phyloP scores from a whole-genome alignment of 225 moss, liverwort and hornwort genomes.

The Physcomitrium patens region DNA sequence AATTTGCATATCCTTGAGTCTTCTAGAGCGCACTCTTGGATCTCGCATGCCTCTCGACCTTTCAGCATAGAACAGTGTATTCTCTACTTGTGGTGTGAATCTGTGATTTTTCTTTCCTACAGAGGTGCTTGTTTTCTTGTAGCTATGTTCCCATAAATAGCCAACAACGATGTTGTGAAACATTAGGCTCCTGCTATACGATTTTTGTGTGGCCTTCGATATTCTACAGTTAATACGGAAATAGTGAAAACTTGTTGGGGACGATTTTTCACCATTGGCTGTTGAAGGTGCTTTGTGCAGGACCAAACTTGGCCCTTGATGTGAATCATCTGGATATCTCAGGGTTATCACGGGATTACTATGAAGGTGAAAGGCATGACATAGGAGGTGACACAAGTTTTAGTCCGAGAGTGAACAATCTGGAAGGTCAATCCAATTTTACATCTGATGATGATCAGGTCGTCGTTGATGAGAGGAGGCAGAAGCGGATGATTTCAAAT shows the following conservation, averaged over 20 bases:
- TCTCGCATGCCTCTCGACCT: background rate
- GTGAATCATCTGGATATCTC: conserved; percentile 44
- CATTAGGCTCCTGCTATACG: conserved; percentile 16
- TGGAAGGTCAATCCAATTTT: conserved; percentile 75
- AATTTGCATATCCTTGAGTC: conserved; percentile 1
- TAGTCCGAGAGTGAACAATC: conserved; percentile 52
- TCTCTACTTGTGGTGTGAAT: conserved; percentile 28
- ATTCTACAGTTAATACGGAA: background rate
- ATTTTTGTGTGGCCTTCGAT: conserved; percentile 31
- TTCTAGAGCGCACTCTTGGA: background rate
- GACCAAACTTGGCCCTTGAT: conserved; percentile 45
- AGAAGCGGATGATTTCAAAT: conserved; percentile 97
- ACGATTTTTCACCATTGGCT: conserved; percentile 41
- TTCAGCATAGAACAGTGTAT: conserved; percentile 13
- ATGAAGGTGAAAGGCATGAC: conserved; percentile 43
- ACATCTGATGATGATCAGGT: conserved; percentile 90
- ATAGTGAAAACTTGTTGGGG: conserved; percentile 9
- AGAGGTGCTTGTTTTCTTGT: conserved; percentile 27
- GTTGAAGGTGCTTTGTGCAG: conserved; percentile 56
- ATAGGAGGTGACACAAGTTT: conserved; percentile 50
- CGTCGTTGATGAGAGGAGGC: conserved; percentile 83
- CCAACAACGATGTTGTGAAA: conserved; percentile 11
- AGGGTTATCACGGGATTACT: conserved; percentile 50
- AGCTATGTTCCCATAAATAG: conserved; percentile 19
- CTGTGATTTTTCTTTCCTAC: conserved; percentile 19